Conservation (phyloP, 257 asterid species). For the Eucommia ulmoides region DNA sequence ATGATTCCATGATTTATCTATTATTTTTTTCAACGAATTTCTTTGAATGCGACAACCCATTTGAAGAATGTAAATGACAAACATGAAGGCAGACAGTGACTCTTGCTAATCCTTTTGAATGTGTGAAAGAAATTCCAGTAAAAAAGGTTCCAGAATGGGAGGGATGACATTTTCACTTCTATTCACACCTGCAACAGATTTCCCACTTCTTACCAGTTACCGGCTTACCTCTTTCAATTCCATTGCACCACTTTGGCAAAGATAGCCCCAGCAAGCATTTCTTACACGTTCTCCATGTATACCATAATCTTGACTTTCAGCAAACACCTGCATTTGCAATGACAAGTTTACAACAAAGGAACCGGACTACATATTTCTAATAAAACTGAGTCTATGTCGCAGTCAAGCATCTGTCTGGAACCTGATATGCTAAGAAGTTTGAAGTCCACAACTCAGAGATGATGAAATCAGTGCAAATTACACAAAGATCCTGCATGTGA, state of each 20-base stretch:
- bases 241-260: constrained; percentile 90
- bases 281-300: constrained; percentile 91
- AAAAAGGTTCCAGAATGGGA: too few relatives aligned
- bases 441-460: constrained; percentile 88
- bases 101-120: too few relatives aligned
- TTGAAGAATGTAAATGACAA: too few relatives aligned
- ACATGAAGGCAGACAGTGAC: too few relatives aligned
- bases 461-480: constrained; percentile 92
- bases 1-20: too few relatives aligned
- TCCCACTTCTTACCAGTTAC: too few relatives aligned
- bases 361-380: background rate
- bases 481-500: constrained; percentile 75
- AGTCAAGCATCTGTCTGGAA: constrained; percentile 16
- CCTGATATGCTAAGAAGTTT: constrained; percentile 95
- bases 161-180: too few relatives aligned
- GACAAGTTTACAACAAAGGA: constrained; percentile 6
- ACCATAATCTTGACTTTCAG: constrained; percentile 98
- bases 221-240: constrained; percentile 81
- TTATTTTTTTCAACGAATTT: too few relatives aligned
- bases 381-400: too few relatives aligned
- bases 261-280: constrained; percentile 99
- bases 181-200: too few relatives aligned
- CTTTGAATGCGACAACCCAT: too few relatives aligned
- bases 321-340: constrained; percentile 89
- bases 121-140: too few relatives aligned